Evolutionary conservation across 2,329 filamentous ascomycete genomes (phyloP), one percentile per base, ranked within the genome.

Genomic region (Botrytis cinerea): DNA sequence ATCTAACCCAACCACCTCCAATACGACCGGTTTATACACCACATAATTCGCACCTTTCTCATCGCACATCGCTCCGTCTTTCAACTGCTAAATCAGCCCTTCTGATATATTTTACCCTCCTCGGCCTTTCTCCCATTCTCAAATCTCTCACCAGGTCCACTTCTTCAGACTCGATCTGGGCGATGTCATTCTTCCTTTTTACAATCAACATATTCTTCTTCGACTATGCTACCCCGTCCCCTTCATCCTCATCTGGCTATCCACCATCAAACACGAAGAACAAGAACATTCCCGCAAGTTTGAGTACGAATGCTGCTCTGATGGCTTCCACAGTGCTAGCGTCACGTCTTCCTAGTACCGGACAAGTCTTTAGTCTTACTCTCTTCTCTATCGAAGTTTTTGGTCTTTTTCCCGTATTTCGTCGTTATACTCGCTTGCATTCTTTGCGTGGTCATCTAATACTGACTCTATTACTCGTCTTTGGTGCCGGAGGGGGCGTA

Each of bases 351-450:
- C 93, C 93, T 10, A 94, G 91, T 25, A 98, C 96, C 0, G 95
- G 94, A 0, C 93, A 98, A 81, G 96, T 99, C 0, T 99, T 99
- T 80, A 95, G 92, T 76, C 86, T 99, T 45, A 98, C 95, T 0
- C 88, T 99, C 9, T 98, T 99, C 87, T 95, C 92, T 75, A 98
- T 99, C 78, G 94, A 99, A 81, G 94, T 99, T 1, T 99, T 98
- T 82, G 96, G 95, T 0, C 87, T 99, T 12, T 98, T 98, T 78
- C 96, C 96, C n/a, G 95, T 99, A 7, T 98, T 98, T 80, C 87
- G 96, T n/a, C 89, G 95, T 9, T 93, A 97, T 80, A 88, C 97
- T 16, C 89, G 93, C 25, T 92, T 95, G 80, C 88, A 92, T 54
- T 94, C 91, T 74, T 96, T 93, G 91, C 87, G 85, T 1, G 93